phyloP scores from a whole-genome alignment of 352 stramenopile species.

The Globisporangium paroecandrum region DNA sequence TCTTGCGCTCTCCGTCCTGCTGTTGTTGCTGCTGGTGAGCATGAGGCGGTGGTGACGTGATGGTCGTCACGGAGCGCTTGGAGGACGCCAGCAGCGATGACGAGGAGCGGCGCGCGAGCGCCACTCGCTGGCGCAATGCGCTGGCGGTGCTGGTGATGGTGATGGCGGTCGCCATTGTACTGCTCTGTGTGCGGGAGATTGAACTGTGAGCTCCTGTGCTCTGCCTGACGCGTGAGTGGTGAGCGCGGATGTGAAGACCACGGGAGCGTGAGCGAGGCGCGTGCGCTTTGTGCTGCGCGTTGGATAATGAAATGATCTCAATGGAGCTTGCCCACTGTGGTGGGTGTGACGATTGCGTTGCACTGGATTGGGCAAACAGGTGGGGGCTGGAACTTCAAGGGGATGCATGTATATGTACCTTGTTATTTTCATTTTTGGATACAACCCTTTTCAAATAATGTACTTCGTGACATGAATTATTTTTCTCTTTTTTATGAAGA shows the following conservation, averaged over 20 bases:
- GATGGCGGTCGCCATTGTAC: not conserved
- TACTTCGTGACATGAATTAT: too few relatives aligned
- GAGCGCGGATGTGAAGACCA: not conserved
- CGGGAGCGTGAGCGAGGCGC: not conserved
- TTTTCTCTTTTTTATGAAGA: not conserved
- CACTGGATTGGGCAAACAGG: slow-evolving; percentile 1
- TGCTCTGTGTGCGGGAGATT: not conserved
- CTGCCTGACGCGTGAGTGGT: not conserved
- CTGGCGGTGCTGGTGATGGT: not conserved
- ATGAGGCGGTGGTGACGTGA: not conserved
- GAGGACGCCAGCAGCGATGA: not conserved
- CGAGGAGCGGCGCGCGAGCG: not conserved
- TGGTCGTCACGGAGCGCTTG: slow-evolving; percentile 18
- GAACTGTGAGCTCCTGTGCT: not conserved
- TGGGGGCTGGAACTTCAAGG: slow-evolving; percentile 5
- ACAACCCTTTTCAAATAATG: not conserved
- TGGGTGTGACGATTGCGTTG: slow-evolving; percentile 4
- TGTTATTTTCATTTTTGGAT: not conserved
- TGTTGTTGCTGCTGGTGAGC: not conserved
- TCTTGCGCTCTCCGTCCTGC: slow-evolving; percentile 13
- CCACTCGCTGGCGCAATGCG: not conserved
- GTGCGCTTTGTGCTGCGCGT: not conserved
- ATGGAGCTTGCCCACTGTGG: not conserved
- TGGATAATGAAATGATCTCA: not conserved
- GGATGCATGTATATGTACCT: not conserved